Conservation (phyloP, 441 rosid genomes). For the Jatropha podagrica region DNA sequence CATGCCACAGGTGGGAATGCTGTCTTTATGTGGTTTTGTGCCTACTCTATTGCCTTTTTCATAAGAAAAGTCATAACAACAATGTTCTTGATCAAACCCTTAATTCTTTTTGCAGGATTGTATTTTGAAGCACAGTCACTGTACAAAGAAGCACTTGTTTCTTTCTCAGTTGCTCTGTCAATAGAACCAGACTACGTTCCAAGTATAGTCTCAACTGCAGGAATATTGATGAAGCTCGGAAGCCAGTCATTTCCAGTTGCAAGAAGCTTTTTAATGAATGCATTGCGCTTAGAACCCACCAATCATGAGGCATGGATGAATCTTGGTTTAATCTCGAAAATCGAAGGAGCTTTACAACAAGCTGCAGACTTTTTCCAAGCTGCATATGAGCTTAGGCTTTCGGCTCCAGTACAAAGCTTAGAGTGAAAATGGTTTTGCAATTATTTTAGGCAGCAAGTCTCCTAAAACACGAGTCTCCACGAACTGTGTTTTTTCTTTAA, state of each 20-base stretch:
- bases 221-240: slow-evolving; percentile 61
- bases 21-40: neutral
- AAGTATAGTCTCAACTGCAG: slow-evolving; percentile 76
- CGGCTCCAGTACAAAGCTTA: slow-evolving; percentile 75
- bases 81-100: neutral
- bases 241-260: slow-evolving; percentile 57
- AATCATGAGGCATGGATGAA: slow-evolving; percentile 81
- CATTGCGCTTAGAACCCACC: slow-evolving; percentile 69
- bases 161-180: slow-evolving; percentile 67
- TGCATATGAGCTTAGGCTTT: slow-evolving; percentile 73
- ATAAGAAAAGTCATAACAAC: neutral
- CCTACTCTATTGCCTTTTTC: neutral
- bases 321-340: slow-evolving; percentile 72
- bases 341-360: slow-evolving; percentile 75
- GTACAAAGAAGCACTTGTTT: slow-evolving; percentile 68
- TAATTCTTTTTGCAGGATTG: slow-evolving; percentile 48
- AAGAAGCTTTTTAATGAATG: slow-evolving; percentile 80
- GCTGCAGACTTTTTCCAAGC: slow-evolving; percentile 97
- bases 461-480: neutral
- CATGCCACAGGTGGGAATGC: slow-evolving; percentile 57
- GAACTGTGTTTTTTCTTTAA: neutral
- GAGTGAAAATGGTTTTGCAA: slow-evolving; percentile 22
- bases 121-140: slow-evolving; percentile 63
- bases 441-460: neutral
- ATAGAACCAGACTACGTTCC: slow-evolving; percentile 81